Percentiles rank a stretch among this genome's conserved stretches.
These are phyloP conservation scores for Polyporus tsugae DNA, from an alignment of 1,284 basidiomycete genomes.

Conservation along the genomic window DNA sequence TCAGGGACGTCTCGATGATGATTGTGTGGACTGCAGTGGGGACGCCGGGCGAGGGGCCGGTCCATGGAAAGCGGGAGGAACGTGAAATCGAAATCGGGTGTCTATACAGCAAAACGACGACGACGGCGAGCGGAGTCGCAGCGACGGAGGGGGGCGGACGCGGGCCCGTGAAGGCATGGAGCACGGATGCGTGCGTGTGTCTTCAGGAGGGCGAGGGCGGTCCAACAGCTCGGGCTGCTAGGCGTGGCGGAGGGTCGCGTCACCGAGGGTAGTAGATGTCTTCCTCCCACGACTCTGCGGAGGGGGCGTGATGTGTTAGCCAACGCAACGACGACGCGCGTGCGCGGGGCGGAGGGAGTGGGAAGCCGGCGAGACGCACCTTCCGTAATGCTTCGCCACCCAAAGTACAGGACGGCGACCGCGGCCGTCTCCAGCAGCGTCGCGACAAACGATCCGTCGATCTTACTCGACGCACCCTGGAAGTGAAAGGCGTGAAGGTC, in stretches of 20 bases:
- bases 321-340: neutral
- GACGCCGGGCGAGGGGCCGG: neutral
- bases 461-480: slow-evolving; percentile 48
- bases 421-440: slow-evolving; percentile 79
- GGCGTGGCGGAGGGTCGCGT: slow-evolving; percentile 5
- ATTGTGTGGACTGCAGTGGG: neutral
- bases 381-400: slow-evolving; percentile 88
- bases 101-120: slow-evolving; percentile 1
- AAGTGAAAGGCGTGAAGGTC: neutral
- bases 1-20: neutral
- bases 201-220: neutral
- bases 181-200: neutral
- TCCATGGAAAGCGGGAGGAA: neutral
- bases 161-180: slow-evolving; percentile 2
- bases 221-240: neutral
- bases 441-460: slow-evolving; percentile 86
- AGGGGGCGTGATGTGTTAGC: slow-evolving; percentile 9
- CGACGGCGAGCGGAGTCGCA: neutral
- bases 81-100: neutral
- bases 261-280: slow-evolving; percentile 39
- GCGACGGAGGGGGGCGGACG: neutral
- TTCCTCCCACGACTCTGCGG: slow-evolving; percentile 38
- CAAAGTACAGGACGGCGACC: slow-evolving; percentile 75
- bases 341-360: slow-evolving; percentile 3
- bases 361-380: slow-evolving; percentile 55